Evolutionary conservation across 2,329 filamentous ascomycete genomes (phyloP).

Genomic region (Colletotrichum lentis): DNA sequence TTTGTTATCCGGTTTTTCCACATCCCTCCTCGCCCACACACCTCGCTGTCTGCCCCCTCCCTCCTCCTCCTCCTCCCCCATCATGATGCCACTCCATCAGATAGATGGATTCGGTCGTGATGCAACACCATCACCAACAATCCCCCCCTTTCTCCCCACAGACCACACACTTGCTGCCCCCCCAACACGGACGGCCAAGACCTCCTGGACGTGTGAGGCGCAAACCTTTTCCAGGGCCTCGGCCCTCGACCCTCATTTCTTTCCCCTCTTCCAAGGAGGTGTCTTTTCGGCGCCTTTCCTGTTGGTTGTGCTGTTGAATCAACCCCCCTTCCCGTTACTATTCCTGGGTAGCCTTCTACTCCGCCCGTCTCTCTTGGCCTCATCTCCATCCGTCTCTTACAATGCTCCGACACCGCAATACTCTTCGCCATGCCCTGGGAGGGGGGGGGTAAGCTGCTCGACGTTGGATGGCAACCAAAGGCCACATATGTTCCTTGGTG

Average conservation of each 20-base stretch:
- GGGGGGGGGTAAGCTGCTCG: not conserved
- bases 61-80: not conserved
- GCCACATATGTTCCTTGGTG: not conserved
- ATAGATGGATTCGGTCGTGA: not conserved
- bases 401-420: slow-evolving; percentile 19
- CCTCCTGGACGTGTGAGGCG: slow-evolving; percentile 19
- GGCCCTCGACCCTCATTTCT: slow-evolving; percentile 1
- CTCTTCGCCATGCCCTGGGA: not conserved
- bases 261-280: not conserved
- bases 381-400: slow-evolving; percentile 25
- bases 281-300: slow-evolving; percentile 10
- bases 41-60: not conserved
- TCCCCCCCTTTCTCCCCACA: slow-evolving; percentile 5
- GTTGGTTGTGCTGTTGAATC: not conserved
- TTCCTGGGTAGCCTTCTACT: slow-evolving; percentile 29
- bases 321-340: slow-evolving; percentile 26
- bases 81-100: not conserved
- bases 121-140: slow-evolving; percentile 18
- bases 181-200: slow-evolving; percentile 36
- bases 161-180: not conserved
- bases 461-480: not conserved
- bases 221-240: slow-evolving; percentile 7
- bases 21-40: too few species aligned
- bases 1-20: too few species aligned
- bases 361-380: slow-evolving; percentile 17